phyloP scores from a whole-genome alignment of 441 rosid species.

The Bocquillonia castaneifolia region DNA sequence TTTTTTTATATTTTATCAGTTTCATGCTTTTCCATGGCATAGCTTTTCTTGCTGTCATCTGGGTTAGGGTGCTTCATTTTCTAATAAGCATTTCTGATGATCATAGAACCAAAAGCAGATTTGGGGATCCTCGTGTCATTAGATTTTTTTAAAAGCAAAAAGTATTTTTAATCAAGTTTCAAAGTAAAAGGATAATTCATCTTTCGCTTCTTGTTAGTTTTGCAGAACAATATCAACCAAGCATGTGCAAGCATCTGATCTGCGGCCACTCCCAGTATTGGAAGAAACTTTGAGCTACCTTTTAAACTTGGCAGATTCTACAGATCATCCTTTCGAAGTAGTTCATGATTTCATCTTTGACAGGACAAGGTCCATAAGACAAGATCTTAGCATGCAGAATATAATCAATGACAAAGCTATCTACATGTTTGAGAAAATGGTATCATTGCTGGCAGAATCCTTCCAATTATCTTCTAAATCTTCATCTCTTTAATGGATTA shows the following conservation, averaged over 20 bases:
- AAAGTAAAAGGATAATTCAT: conserved; percentile 10
- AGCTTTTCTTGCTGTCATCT: background rate
- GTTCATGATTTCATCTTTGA: conserved; percentile 90
- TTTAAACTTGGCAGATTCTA: conserved; percentile 49
- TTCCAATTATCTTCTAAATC: conserved; percentile 2
- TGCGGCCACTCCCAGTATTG: conserved; percentile 68
- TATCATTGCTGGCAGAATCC: conserved; percentile 29
- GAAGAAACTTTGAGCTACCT: conserved; percentile 70
- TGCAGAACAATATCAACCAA: conserved; percentile 80
- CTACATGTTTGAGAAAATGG: conserved; percentile 77
- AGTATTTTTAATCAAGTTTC: conserved; percentile 7
- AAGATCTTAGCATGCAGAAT: conserved; percentile 87
- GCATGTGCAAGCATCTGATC: conserved; percentile 48
- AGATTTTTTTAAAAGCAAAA: background rate
- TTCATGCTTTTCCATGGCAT: background rate
- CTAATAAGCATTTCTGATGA: background rate
- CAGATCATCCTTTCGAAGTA: conserved; percentile 62
- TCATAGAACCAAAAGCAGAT: background rate
- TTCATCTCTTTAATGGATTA: background rate
- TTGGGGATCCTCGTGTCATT: background rate
- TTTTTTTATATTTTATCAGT: background rate
- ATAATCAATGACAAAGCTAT: conserved; percentile 53
- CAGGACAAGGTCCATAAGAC: conserved; percentile 88
- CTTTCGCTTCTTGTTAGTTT: conserved; percentile 47
- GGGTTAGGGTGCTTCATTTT: background rate